These are phyloP conservation scores for Aspergillus neotritici DNA, from an alignment of 2,329 filamentous ascomycete genomes.

Conservation along the genomic window DNA sequence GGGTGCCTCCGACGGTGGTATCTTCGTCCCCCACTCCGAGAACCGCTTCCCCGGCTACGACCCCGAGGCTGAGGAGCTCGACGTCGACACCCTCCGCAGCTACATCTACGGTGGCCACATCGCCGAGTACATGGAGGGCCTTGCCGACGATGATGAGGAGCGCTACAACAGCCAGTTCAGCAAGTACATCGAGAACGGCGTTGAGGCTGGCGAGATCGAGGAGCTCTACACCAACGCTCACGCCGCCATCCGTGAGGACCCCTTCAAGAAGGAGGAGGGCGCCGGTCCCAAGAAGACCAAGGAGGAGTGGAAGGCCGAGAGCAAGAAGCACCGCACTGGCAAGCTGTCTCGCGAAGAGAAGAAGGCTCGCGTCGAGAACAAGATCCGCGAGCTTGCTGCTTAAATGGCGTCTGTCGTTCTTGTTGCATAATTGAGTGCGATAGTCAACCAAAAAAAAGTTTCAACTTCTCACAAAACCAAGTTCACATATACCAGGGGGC, in stretches of 20 bases:
- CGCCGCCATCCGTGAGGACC: constrained; percentile 94
- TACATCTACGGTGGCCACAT: constrained; percentile 99
- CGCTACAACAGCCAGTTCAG: constrained; percentile 98
- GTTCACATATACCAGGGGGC: constrained; percentile 16
- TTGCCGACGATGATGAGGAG: constrained; percentile 99
- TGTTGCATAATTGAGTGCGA: constrained; percentile 19
- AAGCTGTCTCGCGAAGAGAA: constrained; percentile 84
- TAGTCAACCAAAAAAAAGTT: constrained; percentile 20
- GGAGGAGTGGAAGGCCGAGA: constrained; percentile 94
- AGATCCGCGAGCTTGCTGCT: constrained; percentile 70
- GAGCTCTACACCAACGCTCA: constrained; percentile 93
- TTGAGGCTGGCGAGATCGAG: constrained; percentile 95
- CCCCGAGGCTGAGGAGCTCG: constrained; percentile 95
- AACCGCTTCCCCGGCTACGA: constrained; percentile 99
- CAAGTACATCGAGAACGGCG: constrained; percentile 93
- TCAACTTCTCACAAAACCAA: constrained; percentile 21
- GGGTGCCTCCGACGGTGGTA: constrained; percentile 96
- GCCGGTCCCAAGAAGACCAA: constrained; percentile 86
- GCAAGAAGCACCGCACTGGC: constrained; percentile 72
- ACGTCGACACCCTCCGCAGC: constrained; percentile 92
- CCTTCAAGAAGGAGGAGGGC: constrained; percentile 81
- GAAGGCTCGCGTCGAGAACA: constrained; percentile 75
- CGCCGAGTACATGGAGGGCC: constrained; percentile 99
- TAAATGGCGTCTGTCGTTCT: constrained; percentile 29
- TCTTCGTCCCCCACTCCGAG: constrained; percentile 96